Evolutionary conservation across 306 rosid species (phyloP).

Genomic region (Ochetophila trinervis): DNA sequence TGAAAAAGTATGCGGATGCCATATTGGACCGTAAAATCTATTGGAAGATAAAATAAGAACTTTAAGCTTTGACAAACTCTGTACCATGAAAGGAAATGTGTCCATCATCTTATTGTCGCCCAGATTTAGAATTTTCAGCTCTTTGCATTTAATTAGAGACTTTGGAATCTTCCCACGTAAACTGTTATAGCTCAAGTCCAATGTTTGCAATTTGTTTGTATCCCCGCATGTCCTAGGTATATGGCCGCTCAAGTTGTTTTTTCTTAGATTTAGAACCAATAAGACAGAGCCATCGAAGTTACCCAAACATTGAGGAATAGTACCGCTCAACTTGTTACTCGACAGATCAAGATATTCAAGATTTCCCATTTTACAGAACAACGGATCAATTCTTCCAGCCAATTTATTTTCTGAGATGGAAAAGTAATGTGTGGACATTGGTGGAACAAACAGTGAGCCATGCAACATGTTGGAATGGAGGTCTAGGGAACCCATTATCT

Average conservation of each 20-base stretch:
- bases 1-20: not conserved
- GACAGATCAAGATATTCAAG: not conserved
- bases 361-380: not conserved
- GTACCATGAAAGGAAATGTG: slow-evolving; percentile 4
- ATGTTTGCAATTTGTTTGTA: not conserved
- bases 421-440: not conserved
- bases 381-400: not conserved
- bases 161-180: slow-evolving; percentile 7
- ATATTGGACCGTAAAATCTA: slow-evolving; percentile 3
- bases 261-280: too few relatives aligned
- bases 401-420: not conserved
- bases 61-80: not conserved
- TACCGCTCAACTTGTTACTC: not conserved
- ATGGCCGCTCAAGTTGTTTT: too few relatives aligned
- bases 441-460: not conserved
- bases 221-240: too few relatives aligned
- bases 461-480: not conserved
- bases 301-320: not conserved
- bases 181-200: slow-evolving; percentile 5
- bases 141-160: not conserved
- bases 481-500: not conserved
- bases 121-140: not conserved
- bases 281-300: too few relatives aligned
- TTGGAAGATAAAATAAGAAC: not conserved
- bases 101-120: slow-evolving; percentile 3